Evolutionary conservation across 352 stramenopile species (phyloP), one percentile per base, ranked within the genome.

Genomic region (Globisporangium carolinianum): DNA sequence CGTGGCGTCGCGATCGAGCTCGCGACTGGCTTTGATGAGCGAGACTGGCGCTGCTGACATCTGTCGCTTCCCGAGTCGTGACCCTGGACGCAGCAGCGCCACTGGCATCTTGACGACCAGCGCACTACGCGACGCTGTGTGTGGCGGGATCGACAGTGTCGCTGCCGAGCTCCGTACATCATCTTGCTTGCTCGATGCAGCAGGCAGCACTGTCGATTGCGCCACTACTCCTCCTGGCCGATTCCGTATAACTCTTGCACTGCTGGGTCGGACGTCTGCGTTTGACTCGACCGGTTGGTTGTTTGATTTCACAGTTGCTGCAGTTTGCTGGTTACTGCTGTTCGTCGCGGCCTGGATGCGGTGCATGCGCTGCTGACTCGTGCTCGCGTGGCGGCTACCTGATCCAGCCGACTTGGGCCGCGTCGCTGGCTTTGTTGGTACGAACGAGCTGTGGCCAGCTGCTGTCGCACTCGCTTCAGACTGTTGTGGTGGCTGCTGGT

Each of bases 281-380:
- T 14, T 47, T 73, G 61, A 35, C 10, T 18, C 8, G 38, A 3
- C 35, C 10, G 8, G 24, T 32, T 32, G 24, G 1, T 32, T 4
- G 9, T 2, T 12, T n/a, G 9, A 49, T 0, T 0, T 24, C 14
- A n/a, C 39, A 9, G 15, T 24, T 6, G 11, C 18, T 8, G 24
- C 39, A 45, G 9, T 11, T 51, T n/a, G 38, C 71, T 80, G 37
- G 17, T 62, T 17, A 18, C 36, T 11, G 53, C 36, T n/a, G 15
- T 9, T 6, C 12, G n/a, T 48, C 15, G 45, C 45, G 5, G 12
- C 17, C 15, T 82, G 67, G 3, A 74, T 54, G 15, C 69, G 66
- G 17, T 79, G 62, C 60, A 75, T 74, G 12, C 66, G 61, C 37
- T 77, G 66, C 5, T 68, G 68, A 61, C 66, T 79, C n/a, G 70